A percentile compares a stretch with the other conserved stretches of the same genome.
These are phyloP conservation scores for Polygonum maritimum DNA, from an alignment of 148 eudicot species.

Conservation along the genomic window DNA sequence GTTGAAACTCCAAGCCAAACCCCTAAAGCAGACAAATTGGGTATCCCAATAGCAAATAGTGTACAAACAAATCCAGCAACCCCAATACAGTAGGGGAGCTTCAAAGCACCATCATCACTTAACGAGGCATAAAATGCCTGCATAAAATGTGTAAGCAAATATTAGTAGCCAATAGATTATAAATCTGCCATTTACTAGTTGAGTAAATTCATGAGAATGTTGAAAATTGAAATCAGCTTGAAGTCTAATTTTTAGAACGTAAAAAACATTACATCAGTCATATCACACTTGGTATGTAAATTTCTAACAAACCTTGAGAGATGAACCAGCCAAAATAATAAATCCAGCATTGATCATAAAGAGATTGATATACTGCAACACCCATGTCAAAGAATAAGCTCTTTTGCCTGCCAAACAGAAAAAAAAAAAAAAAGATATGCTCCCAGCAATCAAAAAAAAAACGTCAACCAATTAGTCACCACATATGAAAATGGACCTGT, in stretches of 20 bases:
- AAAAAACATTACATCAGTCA: not conserved
- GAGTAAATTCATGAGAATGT: not conserved
- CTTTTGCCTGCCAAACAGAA: conserved; percentile 36
- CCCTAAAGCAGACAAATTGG: conserved; percentile 81
- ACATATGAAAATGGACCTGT: not conserved
- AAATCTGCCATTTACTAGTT: not conserved
- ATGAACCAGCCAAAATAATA: conserved; percentile 72
- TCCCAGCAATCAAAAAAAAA: conserved; percentile 1
- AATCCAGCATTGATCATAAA: conserved; percentile 89
- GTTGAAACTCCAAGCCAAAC: conserved; percentile 86
- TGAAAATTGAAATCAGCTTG: not conserved
- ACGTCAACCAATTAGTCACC: not conserved
- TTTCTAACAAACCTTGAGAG: conserved; percentile 46
- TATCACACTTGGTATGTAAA: not conserved
- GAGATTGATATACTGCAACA: conserved; percentile 74
- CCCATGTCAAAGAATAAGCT: conserved; percentile 81
- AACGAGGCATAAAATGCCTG: conserved; percentile 69
- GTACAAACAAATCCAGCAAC: conserved; percentile 72
- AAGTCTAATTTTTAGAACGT: not conserved
- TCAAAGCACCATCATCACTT: conserved; percentile 43
- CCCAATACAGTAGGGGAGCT: conserved; percentile 73
- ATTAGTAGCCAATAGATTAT: not conserved
- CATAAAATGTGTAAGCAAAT: conserved; percentile 11
- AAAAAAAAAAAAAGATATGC: not conserved
- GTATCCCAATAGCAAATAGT: conserved; percentile 73